Percentiles rank a stretch among this genome's conserved stretches.
phyloP scores from a whole-genome alignment of 2,329 filamentous ascomycete genomes.

The Trichocomaceae sp. region DNA sequence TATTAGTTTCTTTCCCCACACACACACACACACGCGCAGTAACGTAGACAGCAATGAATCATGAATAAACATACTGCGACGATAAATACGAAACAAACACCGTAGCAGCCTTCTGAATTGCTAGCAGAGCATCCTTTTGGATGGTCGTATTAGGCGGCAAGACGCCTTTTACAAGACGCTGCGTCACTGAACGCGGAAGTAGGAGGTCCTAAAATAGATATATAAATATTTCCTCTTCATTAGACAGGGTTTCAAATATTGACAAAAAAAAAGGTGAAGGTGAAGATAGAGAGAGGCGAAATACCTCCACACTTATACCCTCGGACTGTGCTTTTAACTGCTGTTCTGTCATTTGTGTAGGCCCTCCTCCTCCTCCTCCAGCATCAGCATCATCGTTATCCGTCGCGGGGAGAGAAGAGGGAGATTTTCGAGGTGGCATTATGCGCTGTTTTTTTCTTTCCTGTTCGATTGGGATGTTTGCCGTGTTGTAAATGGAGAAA shows the following conservation, averaged over 20 bases:
- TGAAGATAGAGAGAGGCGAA: background rate
- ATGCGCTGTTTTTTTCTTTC: no score
- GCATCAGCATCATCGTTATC: conserved; percentile 13
- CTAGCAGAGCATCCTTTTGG: conserved; percentile 58
- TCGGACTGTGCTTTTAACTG: conserved; percentile 35
- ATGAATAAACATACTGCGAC: conserved; percentile 43
- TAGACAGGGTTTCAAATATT: background rate
- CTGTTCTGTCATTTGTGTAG: conserved; percentile 29
- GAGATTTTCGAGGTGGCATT: conserved; percentile 34
- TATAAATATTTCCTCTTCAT: background rate
- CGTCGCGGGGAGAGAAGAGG: conserved; percentile 23
- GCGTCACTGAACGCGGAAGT: conserved; percentile 56
- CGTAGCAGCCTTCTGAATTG: conserved; percentile 59
- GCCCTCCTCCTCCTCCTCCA: conserved; percentile 12
- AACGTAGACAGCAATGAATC: no score
- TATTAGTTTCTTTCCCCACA: no score
- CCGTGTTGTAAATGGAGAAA: background rate
- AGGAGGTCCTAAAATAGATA: conserved; percentile 47
- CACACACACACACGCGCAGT: no score
- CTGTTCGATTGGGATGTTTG: background rate
- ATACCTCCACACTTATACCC: conserved; percentile 37
- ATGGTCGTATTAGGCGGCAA: conserved; percentile 59
- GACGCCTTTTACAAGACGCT: conserved; percentile 57
- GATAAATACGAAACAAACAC: conserved; percentile 61
- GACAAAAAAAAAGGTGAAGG: no score